A percentile compares a stretch with the other conserved stretches of the same genome.
Conservation (phyloP, 257 asterid genomes). For the Asclepias syriaca region DNA sequence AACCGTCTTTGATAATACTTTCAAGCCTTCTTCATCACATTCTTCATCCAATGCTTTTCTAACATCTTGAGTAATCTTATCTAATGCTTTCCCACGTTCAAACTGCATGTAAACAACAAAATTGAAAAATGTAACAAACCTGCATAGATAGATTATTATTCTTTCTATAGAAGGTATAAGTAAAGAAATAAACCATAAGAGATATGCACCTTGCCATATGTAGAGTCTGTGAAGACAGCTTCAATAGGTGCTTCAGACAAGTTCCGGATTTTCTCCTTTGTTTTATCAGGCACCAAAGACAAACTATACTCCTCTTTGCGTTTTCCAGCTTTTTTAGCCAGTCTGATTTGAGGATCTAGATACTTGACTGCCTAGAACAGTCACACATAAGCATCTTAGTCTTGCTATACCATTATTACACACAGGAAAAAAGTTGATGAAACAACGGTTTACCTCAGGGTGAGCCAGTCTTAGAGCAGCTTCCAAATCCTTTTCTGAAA, state of each 20-base stretch:
- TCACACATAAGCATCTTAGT: constrained; percentile 29
- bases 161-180: background rate
- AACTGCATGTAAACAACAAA: constrained; percentile 42
- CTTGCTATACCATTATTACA: background rate
- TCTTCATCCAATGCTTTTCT: constrained; percentile 72
- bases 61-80: constrained; percentile 68
- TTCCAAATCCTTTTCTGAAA: constrained; percentile 81
- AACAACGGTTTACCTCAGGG: constrained; percentile 62
- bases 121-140: constrained; percentile 19
- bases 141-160: constrained; percentile 5
- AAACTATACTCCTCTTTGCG: constrained; percentile 68
- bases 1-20: constrained; percentile 68
- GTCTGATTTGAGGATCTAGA: constrained; percentile 85
- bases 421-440: constrained; percentile 1
- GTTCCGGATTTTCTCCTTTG: constrained; percentile 71
- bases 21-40: constrained; percentile 75
- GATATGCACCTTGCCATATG: constrained; percentile 79
- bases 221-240: constrained; percentile 83
- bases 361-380: constrained; percentile 73
- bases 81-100: constrained; percentile 95
- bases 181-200: background rate
- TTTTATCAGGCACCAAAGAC: constrained; percentile 63
- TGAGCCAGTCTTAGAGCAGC: constrained; percentile 93
- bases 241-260: constrained; percentile 80
- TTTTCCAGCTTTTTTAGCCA: constrained; percentile 90